These are phyloP conservation scores for Marsdenia floribunda DNA, from an alignment of 257 asterid genomes.

Conservation along the genomic window DNA sequence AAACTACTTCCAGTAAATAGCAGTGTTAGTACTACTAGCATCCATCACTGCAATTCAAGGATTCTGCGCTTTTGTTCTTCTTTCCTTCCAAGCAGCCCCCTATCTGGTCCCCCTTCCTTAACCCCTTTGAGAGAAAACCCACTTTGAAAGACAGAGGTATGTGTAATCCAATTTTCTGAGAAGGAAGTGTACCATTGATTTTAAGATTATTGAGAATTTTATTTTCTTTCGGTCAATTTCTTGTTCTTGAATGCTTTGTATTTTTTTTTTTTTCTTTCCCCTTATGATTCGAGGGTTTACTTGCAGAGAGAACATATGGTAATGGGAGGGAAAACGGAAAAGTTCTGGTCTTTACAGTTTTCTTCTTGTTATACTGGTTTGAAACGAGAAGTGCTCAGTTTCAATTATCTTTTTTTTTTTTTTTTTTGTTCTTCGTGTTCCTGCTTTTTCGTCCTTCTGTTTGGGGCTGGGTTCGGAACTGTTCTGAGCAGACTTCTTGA, in stretches of 20 bases:
- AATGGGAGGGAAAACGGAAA: conserved; percentile 14
- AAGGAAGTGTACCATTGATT: background rate
- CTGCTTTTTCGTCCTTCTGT: background rate
- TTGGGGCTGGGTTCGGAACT: background rate
- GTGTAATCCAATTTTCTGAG: background rate
- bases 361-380: conserved; percentile 5
- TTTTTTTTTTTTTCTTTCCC: background rate
- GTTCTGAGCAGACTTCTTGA: background rate
- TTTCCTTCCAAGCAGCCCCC: background rate
- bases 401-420: background rate
- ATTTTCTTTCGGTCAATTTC: background rate
- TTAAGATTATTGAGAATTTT: background rate
- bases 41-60: background rate
- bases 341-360: conserved; percentile 4
- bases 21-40: too few species aligned
- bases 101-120: background rate
- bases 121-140: too few species aligned
- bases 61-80: background rate
- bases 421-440: background rate
- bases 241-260: background rate
- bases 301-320: conserved; percentile 10
- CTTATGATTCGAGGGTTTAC: conserved; percentile 10
- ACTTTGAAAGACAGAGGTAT: background rate
- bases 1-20: background rate
- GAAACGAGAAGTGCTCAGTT: conserved; percentile 13